phyloP scores from a whole-genome alignment of 2,329 filamentous ascomycete genomes.

The Aspergillus melleus region DNA sequence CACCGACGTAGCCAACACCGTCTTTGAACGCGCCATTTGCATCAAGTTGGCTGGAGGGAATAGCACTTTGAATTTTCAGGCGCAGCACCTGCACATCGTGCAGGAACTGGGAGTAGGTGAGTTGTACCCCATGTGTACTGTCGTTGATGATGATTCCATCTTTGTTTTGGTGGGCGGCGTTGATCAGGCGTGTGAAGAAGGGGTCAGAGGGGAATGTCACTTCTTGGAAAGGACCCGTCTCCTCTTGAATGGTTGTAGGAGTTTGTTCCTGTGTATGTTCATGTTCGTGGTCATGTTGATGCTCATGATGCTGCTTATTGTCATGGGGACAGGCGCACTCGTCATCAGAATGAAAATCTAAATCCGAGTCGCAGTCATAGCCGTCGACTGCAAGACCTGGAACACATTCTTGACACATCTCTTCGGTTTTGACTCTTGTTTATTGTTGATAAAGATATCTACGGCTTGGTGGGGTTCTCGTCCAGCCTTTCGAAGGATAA shows the following conservation, averaged over 20 bases:
- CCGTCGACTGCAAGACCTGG: not conserved
- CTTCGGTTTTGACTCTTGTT: slow-evolving; percentile 14
- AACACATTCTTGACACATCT: slow-evolving; percentile 9
- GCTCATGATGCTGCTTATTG: not conserved
- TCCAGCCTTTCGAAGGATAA: too few species aligned
- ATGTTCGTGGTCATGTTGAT: too few species aligned
- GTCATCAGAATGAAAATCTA: slow-evolving; percentile 6
- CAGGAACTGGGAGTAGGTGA: slow-evolving; percentile 8
- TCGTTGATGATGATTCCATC: slow-evolving; percentile 7
- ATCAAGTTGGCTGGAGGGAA: not conserved
- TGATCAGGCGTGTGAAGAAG: too few species aligned
- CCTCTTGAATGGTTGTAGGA: too few species aligned
- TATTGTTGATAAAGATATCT: too few species aligned
- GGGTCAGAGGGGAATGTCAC: too few species aligned
- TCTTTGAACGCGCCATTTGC: not conserved
- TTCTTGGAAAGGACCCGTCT: too few species aligned
- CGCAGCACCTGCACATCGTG: slow-evolving; percentile 7
- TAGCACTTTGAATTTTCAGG: not conserved
- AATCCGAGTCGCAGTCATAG: slow-evolving; percentile 9
- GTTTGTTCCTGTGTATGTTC: too few species aligned
- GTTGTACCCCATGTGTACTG: not conserved
- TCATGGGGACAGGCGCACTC: slow-evolving; percentile 6
- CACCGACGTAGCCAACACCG: slow-evolving; percentile 1
- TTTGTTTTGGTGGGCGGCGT: too few species aligned
- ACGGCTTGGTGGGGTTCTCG: too few species aligned